Conservation (phyloP, 176 grass and related monocot genomes). For the Carex myosuroides region DNA sequence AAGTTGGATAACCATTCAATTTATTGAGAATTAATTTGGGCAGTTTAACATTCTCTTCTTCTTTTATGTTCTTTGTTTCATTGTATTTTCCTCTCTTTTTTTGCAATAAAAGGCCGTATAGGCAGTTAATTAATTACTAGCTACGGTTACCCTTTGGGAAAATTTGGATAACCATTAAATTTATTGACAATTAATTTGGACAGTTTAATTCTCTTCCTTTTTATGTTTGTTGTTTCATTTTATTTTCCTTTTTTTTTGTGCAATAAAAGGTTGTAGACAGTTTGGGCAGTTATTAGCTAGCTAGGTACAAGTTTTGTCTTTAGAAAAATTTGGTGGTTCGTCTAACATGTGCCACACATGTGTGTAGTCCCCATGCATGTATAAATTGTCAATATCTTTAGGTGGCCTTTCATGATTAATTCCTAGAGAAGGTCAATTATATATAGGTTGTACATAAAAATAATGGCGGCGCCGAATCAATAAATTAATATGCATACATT, state of each 20-base stretch:
- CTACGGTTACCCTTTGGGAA: too few species aligned
- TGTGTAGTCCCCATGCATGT: slow-evolving; percentile 11
- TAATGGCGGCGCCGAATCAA: neutral
- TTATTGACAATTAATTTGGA: neutral
- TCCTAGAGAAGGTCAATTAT: neutral
- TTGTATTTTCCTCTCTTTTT: too few species aligned
- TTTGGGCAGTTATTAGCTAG: too few species aligned
- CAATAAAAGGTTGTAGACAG: neutral
- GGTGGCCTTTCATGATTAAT: neutral
- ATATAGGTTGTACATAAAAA: neutral
- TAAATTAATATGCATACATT: neutral
- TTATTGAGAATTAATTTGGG: too few species aligned
- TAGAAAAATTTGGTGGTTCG: neutral
- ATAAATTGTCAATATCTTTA: slow-evolving; percentile 7
- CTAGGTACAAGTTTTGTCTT: too few species aligned
- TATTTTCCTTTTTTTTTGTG: neutral
- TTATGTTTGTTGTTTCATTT: neutral
- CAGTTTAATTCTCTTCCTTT: neutral
- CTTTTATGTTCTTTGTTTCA: too few species aligned
- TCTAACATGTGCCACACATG: slow-evolving; percentile 7
- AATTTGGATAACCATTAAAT: neutral
- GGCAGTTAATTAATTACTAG: too few species aligned
- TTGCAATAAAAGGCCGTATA: too few species aligned
- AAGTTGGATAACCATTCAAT: too few species aligned
- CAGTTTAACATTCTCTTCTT: too few species aligned